Evolutionary conservation across 129 eudicot species (phyloP), one percentile per base, ranked within the genome.

Genomic region (Glebionis coronaria): DNA sequence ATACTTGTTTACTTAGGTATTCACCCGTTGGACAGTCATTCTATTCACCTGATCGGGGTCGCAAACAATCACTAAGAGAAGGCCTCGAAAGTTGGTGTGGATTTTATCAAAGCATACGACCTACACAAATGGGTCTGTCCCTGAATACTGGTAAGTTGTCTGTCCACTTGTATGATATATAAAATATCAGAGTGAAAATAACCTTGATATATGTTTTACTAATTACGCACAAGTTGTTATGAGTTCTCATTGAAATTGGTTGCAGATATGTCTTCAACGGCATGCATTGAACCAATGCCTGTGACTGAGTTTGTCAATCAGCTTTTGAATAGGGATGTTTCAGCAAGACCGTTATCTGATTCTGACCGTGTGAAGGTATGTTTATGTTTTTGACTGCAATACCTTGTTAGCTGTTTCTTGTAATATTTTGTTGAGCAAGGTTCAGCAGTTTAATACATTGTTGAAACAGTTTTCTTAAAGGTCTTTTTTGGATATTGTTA

Each of bases 231-330:
- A 31, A 31, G 8, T 31, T 31, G 40, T 31, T 4, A 31, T 1
- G 40, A 31, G 40, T 5, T 31, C 40, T 31, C 40, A 31, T 31
- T 31, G 40, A 31, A 31, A 5, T 31, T 31, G 5, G 49, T 5
- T 71, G 73, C 90, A 93, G 99, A 93, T 78, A 93, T 93, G 99
- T 89, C 99, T n/a, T 93, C 99, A 7, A 89, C 99, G 55, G 99
- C 99, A 0, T 93, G 89, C 78, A 93, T 93, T 58, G 95, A 93
- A 78, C 97, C 99, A 12, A 76, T 93, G 14, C 95, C 95, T 25
- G 99, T 93, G 40, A 84, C 87, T 9, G 97, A 93, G 2, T 93
- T 93, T 58, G 97, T 93, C 8, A 44, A 77, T 4, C 93, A 89
- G 69, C 88, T 93, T 52, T 87, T 93, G 55, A 87, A 84, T 49